Conservation (phyloP, 1,284 basidiomycete species). For the Rhodotorula mucilaginosa region DNA sequence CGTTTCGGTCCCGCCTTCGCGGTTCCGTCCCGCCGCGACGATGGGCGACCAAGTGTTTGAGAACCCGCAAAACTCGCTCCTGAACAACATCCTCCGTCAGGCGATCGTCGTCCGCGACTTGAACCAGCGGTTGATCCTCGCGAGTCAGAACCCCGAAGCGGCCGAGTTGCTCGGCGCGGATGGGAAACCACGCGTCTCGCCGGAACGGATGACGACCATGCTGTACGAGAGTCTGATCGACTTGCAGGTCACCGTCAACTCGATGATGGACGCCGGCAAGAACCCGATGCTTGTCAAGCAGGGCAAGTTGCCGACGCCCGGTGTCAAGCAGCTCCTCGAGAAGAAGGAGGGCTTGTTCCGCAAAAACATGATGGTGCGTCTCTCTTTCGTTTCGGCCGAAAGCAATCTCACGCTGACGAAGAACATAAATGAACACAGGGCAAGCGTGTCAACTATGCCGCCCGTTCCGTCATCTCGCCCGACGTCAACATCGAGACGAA, state of each 20-base stretch:
- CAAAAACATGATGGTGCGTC: slow-evolving; percentile 95
- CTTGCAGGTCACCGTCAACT: slow-evolving; percentile 92
- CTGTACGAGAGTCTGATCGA: slow-evolving; percentile 82
- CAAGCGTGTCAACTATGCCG: slow-evolving; percentile 99
- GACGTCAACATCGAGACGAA: slow-evolving; percentile 99
- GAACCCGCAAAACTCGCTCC: slow-evolving; percentile 93
- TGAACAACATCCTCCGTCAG: slow-evolving; percentile 71
- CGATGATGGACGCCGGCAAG: slow-evolving; percentile 95
- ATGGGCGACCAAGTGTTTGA: slow-evolving; percentile 94
- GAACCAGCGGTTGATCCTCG: slow-evolving; percentile 64
- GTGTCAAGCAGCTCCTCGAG: slow-evolving; percentile 94
- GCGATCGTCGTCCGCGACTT: slow-evolving; percentile 74
- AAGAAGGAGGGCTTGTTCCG: slow-evolving; percentile 99
- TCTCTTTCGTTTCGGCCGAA: slow-evolving; percentile 2
- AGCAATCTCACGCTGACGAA: not conserved
- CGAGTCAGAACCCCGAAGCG: slow-evolving; percentile 57
- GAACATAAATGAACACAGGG: slow-evolving; percentile 58
- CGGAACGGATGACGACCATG: slow-evolving; percentile 62
- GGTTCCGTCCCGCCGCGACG: slow-evolving; percentile 90
- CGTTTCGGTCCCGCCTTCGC: slow-evolving; percentile 85
- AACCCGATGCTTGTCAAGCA: slow-evolving; percentile 81
- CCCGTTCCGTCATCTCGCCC: slow-evolving; percentile 97
- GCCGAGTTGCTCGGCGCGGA: slow-evolving; percentile 31
- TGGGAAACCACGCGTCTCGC: slow-evolving; percentile 48
- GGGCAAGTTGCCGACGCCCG: slow-evolving; percentile 88